Evolutionary conservation across 176 grass and related monocot species (phyloP).

Genomic region (Oryza meyeriana): DNA sequence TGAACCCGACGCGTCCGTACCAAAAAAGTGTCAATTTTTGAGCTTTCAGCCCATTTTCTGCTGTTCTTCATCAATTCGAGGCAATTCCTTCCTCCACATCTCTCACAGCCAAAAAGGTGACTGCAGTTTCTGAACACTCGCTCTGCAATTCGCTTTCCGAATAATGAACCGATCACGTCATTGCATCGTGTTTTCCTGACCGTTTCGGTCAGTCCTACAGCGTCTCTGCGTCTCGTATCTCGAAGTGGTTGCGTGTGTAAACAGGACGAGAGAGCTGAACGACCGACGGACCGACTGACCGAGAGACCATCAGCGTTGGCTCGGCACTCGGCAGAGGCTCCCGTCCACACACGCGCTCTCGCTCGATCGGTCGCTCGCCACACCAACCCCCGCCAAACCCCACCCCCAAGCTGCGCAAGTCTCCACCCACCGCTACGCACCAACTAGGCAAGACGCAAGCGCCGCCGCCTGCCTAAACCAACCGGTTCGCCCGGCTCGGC

Average conservation of each 20-base stretch:
- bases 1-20: not conserved
- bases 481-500: not conserved
- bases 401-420: not conserved
- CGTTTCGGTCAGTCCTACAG: not conserved
- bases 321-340: not conserved
- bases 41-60: not conserved
- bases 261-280: not conserved
- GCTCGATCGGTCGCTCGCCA: not conserved
- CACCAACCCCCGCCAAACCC: slow-evolving; percentile 43
- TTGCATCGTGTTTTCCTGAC: not conserved
- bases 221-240: not conserved
- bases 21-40: not conserved
- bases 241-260: not conserved
- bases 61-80: not conserved
- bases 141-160: not conserved
- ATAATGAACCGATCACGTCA: not conserved
- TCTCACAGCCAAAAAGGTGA: not conserved
- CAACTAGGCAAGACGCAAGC: not conserved
- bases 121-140: not conserved
- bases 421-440: slow-evolving; percentile 7
- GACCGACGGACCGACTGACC: not conserved
- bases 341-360: not conserved
- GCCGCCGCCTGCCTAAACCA: not conserved
- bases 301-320: not conserved
- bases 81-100: too few species aligned